Conservation (phyloP, 2,329 filamentous ascomycete genomes). For the Talaromyces albobiverticillius region DNA sequence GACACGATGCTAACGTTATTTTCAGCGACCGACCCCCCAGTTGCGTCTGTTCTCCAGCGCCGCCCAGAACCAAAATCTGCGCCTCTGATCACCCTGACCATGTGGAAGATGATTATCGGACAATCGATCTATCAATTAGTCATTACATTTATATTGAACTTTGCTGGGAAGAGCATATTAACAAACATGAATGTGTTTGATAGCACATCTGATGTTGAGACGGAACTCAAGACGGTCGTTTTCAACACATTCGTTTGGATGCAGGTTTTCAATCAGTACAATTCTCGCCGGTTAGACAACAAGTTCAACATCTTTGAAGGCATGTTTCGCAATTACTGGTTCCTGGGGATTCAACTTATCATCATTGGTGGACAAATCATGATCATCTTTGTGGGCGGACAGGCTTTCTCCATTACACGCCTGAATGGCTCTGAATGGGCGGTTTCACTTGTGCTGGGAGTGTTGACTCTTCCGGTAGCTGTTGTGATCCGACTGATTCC, state of each 20-base stretch:
- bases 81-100: slow-evolving; percentile 44
- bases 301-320: slow-evolving; percentile 45
- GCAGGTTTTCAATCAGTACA: slow-evolving; percentile 52
- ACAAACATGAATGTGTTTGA: slow-evolving; percentile 32
- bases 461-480: slow-evolving; percentile 65
- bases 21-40: slow-evolving; percentile 59
- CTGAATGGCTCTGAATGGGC: slow-evolving; percentile 67
- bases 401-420: slow-evolving; percentile 61
- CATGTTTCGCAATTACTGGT: slow-evolving; percentile 42
- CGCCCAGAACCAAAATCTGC: slow-evolving; percentile 46
- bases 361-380: slow-evolving; percentile 69
- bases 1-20: slow-evolving; percentile 6
- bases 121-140: slow-evolving; percentile 43
- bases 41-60: slow-evolving; percentile 56
- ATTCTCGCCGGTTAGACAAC: slow-evolving; percentile 44
- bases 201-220: slow-evolving; percentile 18
- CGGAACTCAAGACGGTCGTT: slow-evolving; percentile 35
- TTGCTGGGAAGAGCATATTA: slow-evolving; percentile 37
- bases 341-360: slow-evolving; percentile 61
- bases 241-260: slow-evolving; percentile 49
- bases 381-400: slow-evolving; percentile 68
- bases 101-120: slow-evolving; percentile 48
- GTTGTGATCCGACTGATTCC: slow-evolving; percentile 60
- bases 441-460: slow-evolving; percentile 66
- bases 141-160: slow-evolving; percentile 46